Evolutionary conservation across 1,284 basidiomycete species (phyloP), one percentile per base, ranked within the genome.

Genomic region (Fomitopsis schrenkii): DNA sequence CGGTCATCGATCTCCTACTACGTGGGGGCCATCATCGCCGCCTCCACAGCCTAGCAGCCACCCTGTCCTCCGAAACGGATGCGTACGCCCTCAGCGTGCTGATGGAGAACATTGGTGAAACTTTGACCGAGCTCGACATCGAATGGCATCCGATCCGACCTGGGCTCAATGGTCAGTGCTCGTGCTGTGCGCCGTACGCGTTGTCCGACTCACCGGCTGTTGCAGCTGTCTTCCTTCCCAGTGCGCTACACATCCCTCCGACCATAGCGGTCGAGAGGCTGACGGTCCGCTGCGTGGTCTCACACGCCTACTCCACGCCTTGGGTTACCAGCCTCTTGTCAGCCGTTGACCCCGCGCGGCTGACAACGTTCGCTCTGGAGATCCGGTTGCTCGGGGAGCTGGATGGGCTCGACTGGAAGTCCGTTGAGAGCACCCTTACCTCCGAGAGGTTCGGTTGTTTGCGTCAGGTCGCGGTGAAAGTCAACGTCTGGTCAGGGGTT

Each of bases 381-480:
- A 55, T 69, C 14, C 67, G 71, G n/a, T 64, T 74, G 30, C 64
- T 74, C 52, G 72, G 72, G 7, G 57, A 59, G 41, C 55, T 72
- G 44, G 65, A 68, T 54, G 65, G 64, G n/a, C 60, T 72, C 38
- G 68, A 72, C 48, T 74, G 70, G 72, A 63, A 54, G 26, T 57
- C 50, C 12, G 57, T 72, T 10, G 61, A 64, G 48, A 54, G 22
- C 22, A 59, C 62, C 0, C 65, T 72, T 14, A 35, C 62, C 5
- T 50, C 59, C 10, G 58, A 65, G 44, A 55, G 57, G 61, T 72
- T 66, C 46, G 59, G 58, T 19, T 26, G 40, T n/a, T 57, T 74
- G 30, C 59, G 59, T 14, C 42, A 54, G 17, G 42, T 74, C 26
- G n/a, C 38, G 12, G 48, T 72, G 42, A 64, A 64, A n/a, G 61